These are phyloP conservation scores for Pezicula radicicola DNA, from an alignment of 2,329 filamentous ascomycete species.

Conservation along the genomic window DNA sequence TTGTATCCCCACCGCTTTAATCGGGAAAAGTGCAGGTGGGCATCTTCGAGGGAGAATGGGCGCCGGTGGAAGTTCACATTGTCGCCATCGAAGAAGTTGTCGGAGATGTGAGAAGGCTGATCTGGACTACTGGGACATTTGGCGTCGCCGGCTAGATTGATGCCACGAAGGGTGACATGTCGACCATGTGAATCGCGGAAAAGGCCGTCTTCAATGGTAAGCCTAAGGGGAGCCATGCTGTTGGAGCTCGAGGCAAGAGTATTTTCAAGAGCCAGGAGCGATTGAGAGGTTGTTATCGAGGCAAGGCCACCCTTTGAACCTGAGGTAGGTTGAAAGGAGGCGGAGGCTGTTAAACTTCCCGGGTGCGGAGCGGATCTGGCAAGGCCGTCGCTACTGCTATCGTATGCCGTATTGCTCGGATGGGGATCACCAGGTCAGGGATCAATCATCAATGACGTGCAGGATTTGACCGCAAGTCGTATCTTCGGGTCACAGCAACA, in stretches of 20 bases:
- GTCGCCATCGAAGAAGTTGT: slow-evolving; percentile 90
- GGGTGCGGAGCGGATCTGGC: no score
- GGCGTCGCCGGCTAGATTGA: slow-evolving; percentile 88
- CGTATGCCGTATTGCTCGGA: no score
- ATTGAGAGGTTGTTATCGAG: no score
- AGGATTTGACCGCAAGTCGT: no score
- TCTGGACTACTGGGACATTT: slow-evolving; percentile 84
- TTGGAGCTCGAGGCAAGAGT: background rate
- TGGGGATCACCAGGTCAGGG: background rate
- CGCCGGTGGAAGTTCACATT: slow-evolving; percentile 83
- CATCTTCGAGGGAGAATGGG: slow-evolving; percentile 80
- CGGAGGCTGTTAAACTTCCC: no score
- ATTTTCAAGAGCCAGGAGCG: no score
- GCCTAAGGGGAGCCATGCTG: slow-evolving; percentile 70
- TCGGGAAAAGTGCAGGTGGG: slow-evolving; percentile 80
- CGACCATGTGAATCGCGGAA: slow-evolving; percentile 82
- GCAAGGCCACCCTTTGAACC: no score
- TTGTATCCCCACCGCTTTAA: slow-evolving; percentile 92
- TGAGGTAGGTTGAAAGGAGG: no score
- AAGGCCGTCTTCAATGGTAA: slow-evolving; percentile 79
- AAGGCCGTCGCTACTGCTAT: no score
- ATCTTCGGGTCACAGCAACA: no score
- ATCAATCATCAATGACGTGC: background rate
- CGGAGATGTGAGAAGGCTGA: slow-evolving; percentile 72
- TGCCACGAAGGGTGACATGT: slow-evolving; percentile 85